Base-by-base conservation (phyloP, 768 basidiomycete genomes). In the Kwoniella europaea region DNA sequence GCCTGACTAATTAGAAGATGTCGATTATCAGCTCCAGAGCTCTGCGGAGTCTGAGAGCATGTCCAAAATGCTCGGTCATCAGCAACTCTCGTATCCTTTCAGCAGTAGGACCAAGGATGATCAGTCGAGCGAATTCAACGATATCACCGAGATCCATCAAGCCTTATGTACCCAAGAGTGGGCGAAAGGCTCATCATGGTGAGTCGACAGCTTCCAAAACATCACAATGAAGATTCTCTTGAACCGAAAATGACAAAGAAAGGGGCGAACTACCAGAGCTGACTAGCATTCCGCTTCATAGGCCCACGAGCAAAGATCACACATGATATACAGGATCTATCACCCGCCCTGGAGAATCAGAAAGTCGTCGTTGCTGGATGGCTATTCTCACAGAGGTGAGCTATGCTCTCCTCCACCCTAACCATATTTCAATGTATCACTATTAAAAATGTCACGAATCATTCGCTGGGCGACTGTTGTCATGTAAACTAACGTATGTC, bases 371-470 rank as follows among this genome's bases (percentile, higher is more conserved):
- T 98, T 44, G 86, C 90, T 24, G 94, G 94, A 43, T 92, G 91
- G 90, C 85, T 96, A 68, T 89, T 91, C 75, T 88, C 90, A 67
- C 91, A 90, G 84, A 88, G 93, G 92, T 93, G 84, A 84, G 87
- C 71, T 16, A 44, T 50, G 57, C 44, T 56, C 24, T 55, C 4
- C 3, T 56, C 27, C 22, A 35, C 54, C 42, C n/a, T 22, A 6
- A 18, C 3, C 6, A 52, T 35, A 13, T 16, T 2, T 27, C 9
- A 24, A 24, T 22, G 5, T 55, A 10, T 62, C 44, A 50, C 16
- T 13, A 56, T 22, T 29, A 29, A 29, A 2, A 29, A 29, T 29
- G 29, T 29, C 29, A 29, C 6, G 29, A 29, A 29, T 29, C 29
- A 29, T 29, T 4, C 29, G 29, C 29, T 29, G 29, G 29, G 4